Conservation (phyloP, 768 basidiomycete species). For the Sporobolomyces roseus region DNA sequence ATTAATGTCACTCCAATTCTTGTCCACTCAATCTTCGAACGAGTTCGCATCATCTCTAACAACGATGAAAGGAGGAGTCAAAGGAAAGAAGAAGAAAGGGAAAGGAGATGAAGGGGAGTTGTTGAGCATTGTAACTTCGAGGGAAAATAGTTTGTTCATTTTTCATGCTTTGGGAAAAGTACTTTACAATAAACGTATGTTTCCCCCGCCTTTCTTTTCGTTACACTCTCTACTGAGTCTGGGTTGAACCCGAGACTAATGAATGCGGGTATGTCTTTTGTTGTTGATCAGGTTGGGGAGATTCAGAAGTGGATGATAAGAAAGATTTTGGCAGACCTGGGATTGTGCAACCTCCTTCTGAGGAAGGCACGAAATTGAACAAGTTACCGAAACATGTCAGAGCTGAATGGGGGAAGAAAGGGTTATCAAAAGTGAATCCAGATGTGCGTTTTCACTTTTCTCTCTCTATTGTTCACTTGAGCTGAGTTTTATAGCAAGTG, state of each 20-base stretch:
- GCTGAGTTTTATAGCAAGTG: too few species aligned
- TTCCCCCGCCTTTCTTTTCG: neutral
- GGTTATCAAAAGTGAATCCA: slow-evolving; percentile 46
- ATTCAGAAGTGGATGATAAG: slow-evolving; percentile 43
- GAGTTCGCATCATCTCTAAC: slow-evolving; percentile 31
- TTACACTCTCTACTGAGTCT: neutral
- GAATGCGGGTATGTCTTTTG: neutral
- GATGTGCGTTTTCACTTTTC: slow-evolving; percentile 41
- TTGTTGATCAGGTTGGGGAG: slow-evolving; percentile 42
- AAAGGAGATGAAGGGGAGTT: slow-evolving; percentile 36
- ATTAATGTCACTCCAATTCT: slow-evolving; percentile 87
- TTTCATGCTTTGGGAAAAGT: slow-evolving; percentile 93
- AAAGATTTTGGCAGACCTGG: slow-evolving; percentile 37
- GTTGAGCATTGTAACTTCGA: slow-evolving; percentile 69
- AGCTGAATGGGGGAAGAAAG: slow-evolving; percentile 21
- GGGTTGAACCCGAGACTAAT: too few species aligned
- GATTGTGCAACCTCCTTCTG: slow-evolving; percentile 18
- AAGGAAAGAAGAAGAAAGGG: slow-evolving; percentile 47
- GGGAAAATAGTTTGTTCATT: slow-evolving; percentile 78
- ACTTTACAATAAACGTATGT: slow-evolving; percentile 84
- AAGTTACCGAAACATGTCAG: slow-evolving; percentile 42
- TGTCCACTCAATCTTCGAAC: slow-evolving; percentile 52
- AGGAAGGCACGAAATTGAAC: neutral
- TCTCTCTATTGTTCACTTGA: neutral
- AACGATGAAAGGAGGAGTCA: slow-evolving; percentile 18